phyloP scores from a whole-genome alignment of 2,329 filamentous ascomycete species.

The Aspergillus awamori region DNA sequence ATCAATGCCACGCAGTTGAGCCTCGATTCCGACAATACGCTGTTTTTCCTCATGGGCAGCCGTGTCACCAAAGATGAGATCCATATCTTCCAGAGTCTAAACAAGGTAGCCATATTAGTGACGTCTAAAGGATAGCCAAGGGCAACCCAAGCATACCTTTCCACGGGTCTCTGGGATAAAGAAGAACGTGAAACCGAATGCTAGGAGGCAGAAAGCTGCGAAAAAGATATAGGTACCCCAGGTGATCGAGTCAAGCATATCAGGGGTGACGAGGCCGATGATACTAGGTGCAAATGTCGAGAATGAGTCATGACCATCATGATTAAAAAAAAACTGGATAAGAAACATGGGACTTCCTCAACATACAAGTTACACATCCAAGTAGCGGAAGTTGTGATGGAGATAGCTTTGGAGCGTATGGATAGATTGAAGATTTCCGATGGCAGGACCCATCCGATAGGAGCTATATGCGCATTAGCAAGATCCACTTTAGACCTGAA shows the following conservation, averaged over 20 bases:
- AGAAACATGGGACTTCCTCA: too few relatives aligned
- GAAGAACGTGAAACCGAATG: conserved; percentile 39
- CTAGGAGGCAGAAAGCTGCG: conserved; percentile 41
- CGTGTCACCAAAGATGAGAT: conserved; percentile 49
- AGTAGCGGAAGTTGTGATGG: conserved; percentile 42
- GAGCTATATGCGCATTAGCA: conserved; percentile 27
- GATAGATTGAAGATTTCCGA: conserved; percentile 45
- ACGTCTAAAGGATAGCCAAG: neutral
- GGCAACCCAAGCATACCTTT: conserved; percentile 29
- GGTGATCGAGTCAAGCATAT: conserved; percentile 42
- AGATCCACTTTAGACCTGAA: neutral
- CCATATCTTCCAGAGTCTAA: conserved; percentile 60
- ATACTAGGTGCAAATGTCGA: conserved; percentile 27
- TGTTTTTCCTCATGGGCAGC: conserved; percentile 42
- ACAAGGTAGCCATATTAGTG: neutral
- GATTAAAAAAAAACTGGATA: neutral
- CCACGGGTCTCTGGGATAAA: conserved; percentile 41
- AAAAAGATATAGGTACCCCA: conserved; percentile 47
- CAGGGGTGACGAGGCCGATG: conserved; percentile 41
- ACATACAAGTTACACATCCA: conserved; percentile 46
- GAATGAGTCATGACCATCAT: neutral
- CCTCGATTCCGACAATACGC: conserved; percentile 44
- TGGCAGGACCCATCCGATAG: conserved; percentile 44
- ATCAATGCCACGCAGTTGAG: conserved; percentile 35
- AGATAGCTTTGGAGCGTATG: conserved; percentile 43